Evolutionary conservation across 352 stramenopile genomes (phyloP), one percentile per base, ranked within the genome.

Genomic region (Phytophthora pini): DNA sequence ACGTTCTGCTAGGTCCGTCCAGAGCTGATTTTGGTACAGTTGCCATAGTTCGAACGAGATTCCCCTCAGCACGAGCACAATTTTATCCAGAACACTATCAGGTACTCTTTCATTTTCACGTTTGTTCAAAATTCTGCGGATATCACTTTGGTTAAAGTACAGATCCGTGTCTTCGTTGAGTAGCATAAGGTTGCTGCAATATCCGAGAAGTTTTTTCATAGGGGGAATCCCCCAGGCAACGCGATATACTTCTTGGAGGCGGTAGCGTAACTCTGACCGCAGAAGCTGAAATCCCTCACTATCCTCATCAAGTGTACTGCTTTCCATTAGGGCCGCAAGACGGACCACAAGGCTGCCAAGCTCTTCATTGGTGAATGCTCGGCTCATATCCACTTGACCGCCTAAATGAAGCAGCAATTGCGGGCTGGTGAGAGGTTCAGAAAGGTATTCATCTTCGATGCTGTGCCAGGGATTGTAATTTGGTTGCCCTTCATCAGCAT

Each of bases 11-110:
- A 92, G 48, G 34, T 94, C 86, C 2, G 75, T 56, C 61, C 76
- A 86, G 1, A 94, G 71, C 64, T 93, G 86, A 46, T 94, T 93
- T 58, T 93, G 84, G 29, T 94, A 94, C 8, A 87, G 48, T 20
- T 93, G 74, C 86, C 86, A 94, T 1, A 90, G 45, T 49, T 92
- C 82, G 39, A 89, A 89, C 22, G 84, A 72, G 1, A 82, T 53
- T 0, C 55, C 68, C 26, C 76, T 61, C 15, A 94, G 46, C 11
- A 74, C 17, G 7, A 22, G 41, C 1, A 75, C 76, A 15, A 84
- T 56, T 5, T 48, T 26, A 24, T 34, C 48, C 8, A 90, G 63
- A 9, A 57, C 31, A 5, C 45, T n/a, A 22, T 83, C 63, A 17
- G 61, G 47, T 5, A 71, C 15, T 8, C 29, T 45, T 9, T 27